A percentile compares a stretch with the other conserved stretches of the same genome.
Evolutionary conservation across 2,329 filamentous ascomycete species (phyloP).

Genomic region (Diaporthe capsici): DNA sequence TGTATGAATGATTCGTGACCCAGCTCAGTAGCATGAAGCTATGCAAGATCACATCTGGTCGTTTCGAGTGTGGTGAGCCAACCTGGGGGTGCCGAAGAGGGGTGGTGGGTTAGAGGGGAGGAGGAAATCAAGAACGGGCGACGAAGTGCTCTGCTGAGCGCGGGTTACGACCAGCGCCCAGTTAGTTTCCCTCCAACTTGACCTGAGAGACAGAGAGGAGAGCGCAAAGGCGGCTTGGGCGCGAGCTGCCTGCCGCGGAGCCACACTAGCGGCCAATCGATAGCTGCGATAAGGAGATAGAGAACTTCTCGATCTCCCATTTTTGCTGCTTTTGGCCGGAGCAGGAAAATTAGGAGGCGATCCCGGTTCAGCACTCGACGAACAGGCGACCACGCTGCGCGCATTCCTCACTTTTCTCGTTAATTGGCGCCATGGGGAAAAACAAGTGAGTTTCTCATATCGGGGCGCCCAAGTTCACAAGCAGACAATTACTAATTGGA

Average conservation of each 20-base stretch:
- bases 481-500: conserved; percentile 24
- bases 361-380: conserved; percentile 14
- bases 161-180: conserved; percentile 7
- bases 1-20: conserved; percentile 30
- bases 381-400: conserved; percentile 7
- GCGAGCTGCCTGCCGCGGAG: conserved; percentile 30
- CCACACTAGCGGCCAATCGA: conserved; percentile 36
- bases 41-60: conserved; percentile 38
- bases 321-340: conserved; percentile 26
- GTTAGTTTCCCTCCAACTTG: conserved; percentile 4
- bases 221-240: conserved; percentile 17
- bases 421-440: conserved; percentile 35
- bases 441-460: conserved; percentile 31
- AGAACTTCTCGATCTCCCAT: conserved; percentile 17
- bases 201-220: conserved; percentile 20
- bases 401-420: neutral
- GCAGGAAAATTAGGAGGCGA: conserved; percentile 23
- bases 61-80: conserved; percentile 19
- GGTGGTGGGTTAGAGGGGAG: conserved; percentile 30
- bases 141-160: conserved; percentile 22
- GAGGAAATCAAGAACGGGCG: conserved; percentile 29
- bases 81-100: conserved; percentile 30
- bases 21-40: conserved; percentile 28
- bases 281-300: conserved; percentile 28
- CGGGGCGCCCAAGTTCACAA: neutral